Evolutionary conservation across 208 protist species (phyloP), one percentile per base, ranked within the genome.

Genomic region (Sergeia podlipaevii): DNA sequence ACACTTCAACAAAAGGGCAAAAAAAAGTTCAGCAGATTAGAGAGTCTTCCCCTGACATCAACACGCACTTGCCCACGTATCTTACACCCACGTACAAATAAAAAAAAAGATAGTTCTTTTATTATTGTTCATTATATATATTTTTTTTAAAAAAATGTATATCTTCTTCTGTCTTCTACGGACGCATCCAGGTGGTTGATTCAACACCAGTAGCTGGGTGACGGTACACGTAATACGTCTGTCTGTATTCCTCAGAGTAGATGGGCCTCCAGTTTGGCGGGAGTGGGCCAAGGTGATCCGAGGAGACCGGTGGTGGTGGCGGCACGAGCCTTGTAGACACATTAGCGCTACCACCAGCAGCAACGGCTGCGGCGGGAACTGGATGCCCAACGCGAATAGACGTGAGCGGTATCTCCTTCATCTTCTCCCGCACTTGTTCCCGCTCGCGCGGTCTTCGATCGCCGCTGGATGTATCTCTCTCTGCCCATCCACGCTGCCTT

Each of bases 221-320:
- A 23, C 58, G 67, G 43, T 81, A 80, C 34, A 68, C 85, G 60
- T 89, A 93, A 65, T 93, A 93, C 13, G 57, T 59, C 37, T 76
- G 64, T 48, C 81, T 38, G 49, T 89, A 85, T 45, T 89, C 73
- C 30, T 77, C 60, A 3, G 85, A 93, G 37, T 73, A 89, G 23
- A 89, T 59, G 4, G 74, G 47, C 0, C 79, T 61, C 79, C 85
- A 93, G 27, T 64, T 65, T n/a, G 64, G 60, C 24, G 85, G 81
- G 11, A 88, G 48, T 17, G 56, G 32, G 11, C 61, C 68, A 6
- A 48, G 37, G 8, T 38, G 42, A 44, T 84, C 65, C n/a, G 44
- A 30, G 26, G 41, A 34, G 10, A 67, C 28, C 4, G 44, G 24
- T 13, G 45, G 42, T n/a, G 50, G 29, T 1, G 57, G 49, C 30